Evolutionary conservation across 2,329 filamentous ascomycete species (phyloP).

Genomic region (Fonsecaea multimorphosa): DNA sequence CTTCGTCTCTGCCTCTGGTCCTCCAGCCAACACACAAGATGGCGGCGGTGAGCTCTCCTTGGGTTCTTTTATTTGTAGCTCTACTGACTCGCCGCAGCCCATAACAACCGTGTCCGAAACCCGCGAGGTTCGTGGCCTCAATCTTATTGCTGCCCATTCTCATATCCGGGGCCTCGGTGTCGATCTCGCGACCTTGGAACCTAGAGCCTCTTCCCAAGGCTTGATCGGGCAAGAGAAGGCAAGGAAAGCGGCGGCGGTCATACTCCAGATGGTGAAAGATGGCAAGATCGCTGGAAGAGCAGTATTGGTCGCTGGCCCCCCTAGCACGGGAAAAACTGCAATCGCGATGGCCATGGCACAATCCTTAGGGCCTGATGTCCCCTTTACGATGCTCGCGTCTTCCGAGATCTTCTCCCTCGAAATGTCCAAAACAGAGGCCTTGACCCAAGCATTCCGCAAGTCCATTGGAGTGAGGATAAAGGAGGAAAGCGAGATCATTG

Average conservation of each 20-base stretch:
- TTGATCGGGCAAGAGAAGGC: slow-evolving; percentile 96
- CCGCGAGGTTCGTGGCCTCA: slow-evolving; percentile 94
- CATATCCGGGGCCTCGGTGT: slow-evolving; percentile 96
- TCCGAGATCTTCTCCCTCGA: slow-evolving; percentile 98
- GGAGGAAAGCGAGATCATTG: slow-evolving; percentile 98
- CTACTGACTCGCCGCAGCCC: slow-evolving; percentile 49
- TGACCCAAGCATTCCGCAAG: slow-evolving; percentile 98
- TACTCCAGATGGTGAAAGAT: slow-evolving; percentile 98
- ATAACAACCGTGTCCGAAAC: slow-evolving; percentile 89
- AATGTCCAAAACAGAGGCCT: slow-evolving; percentile 98
- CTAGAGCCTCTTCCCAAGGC: slow-evolving; percentile 83
- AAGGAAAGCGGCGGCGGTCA: slow-evolving; percentile 92
- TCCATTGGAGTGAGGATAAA: slow-evolving; percentile 98
- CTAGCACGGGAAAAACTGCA: slow-evolving; percentile 96
- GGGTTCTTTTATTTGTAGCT: neutral
- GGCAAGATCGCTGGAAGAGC: slow-evolving; percentile 97
- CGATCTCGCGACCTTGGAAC: slow-evolving; percentile 87
- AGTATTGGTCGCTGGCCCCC: slow-evolving; percentile 91
- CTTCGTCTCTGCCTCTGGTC: neutral
- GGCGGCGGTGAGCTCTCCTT: slow-evolving; percentile 32
- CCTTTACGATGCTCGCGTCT: slow-evolving; percentile 93
- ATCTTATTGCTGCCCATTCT: slow-evolving; percentile 97
- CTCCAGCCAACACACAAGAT: slow-evolving; percentile 14
- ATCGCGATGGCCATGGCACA: slow-evolving; percentile 99
- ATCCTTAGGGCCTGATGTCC: slow-evolving; percentile 89